These are phyloP conservation scores for Aspergillus sclerotiicarbonarius DNA, from an alignment of 495 filamentous ascomycete species.

Conservation along the genomic window DNA sequence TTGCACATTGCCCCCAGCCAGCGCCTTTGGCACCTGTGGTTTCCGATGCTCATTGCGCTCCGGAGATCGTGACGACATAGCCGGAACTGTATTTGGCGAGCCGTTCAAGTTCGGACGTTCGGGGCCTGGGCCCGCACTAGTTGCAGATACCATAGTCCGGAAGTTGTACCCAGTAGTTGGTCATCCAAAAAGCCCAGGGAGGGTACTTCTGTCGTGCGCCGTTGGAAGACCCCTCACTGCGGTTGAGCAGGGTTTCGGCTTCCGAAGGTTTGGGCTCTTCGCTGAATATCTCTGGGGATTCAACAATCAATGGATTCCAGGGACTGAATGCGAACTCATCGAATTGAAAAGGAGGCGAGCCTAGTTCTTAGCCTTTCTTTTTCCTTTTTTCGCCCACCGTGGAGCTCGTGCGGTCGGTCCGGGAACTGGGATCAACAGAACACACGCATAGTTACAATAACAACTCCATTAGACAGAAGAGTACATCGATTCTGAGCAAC, in stretches of 20 bases:
- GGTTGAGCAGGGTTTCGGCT: not conserved
- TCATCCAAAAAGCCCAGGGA: conserved; percentile 6
- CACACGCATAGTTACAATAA: conserved; percentile 24
- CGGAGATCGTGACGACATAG: conserved; percentile 5
- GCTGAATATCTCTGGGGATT: not conserved
- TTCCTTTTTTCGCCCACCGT: conserved; percentile 5
- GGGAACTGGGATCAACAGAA: conserved; percentile 23
- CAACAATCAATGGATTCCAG: not conserved
- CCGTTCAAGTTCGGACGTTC: conserved; percentile 8
- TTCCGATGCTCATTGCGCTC: conserved; percentile 10
- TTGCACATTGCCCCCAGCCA: conserved; percentile 17
- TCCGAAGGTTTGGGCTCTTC: no score
- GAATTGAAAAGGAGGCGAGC: not conserved
- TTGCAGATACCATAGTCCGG: conserved; percentile 15
- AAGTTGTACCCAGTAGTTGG: not conserved
- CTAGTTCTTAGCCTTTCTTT: not conserved
- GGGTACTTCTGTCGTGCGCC: not conserved
- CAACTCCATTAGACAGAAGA: conserved; percentile 13
- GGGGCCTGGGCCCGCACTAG: conserved; percentile 1
- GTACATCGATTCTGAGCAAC: conserved; percentile 4
- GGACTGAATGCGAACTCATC: not conserved
- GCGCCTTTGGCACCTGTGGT: conserved; percentile 17
- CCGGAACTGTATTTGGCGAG: not conserved
- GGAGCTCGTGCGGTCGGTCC: conserved; percentile 27
- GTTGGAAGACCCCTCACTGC: not conserved